phyloP scores from a whole-genome alignment of 306 rosid genomes.

The Datisca glomerata region DNA sequence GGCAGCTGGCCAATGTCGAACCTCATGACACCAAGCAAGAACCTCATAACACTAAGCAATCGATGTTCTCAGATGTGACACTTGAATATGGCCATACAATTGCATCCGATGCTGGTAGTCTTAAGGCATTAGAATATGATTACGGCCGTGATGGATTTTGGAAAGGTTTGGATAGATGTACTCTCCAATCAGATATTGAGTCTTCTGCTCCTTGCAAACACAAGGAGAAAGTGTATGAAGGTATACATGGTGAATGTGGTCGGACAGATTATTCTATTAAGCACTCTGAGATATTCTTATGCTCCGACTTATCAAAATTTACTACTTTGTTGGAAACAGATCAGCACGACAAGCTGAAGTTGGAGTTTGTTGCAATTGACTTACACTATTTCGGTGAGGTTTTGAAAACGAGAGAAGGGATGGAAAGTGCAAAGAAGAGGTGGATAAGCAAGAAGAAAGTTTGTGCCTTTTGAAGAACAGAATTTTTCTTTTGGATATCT shows the following conservation, averaged over 20 bases:
- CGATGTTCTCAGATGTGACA: constrained; percentile 39
- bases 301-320: constrained; percentile 26
- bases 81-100: constrained; percentile 20
- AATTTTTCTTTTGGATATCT: constrained; percentile 5
- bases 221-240: neutral
- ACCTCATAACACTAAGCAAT: no score
- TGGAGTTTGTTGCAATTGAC: constrained; percentile 65
- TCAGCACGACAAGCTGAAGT: constrained; percentile 27
- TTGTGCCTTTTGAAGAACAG: constrained; percentile 19
- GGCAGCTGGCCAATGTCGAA: constrained; percentile 24
- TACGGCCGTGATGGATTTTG: neutral
- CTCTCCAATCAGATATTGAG: no score
- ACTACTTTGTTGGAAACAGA: constrained; percentile 27
- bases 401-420: constrained; percentile 49
- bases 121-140: constrained; percentile 1
- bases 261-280: constrained; percentile 18
- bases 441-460: constrained; percentile 48
- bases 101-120: constrained; percentile 13
- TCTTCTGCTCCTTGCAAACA: no score
- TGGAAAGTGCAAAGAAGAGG: constrained; percentile 44
- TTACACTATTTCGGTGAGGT: constrained; percentile 40
- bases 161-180: no score
- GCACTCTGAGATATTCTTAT: constrained; percentile 26
- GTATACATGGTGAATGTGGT: neutral
- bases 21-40: no score